Base-by-base conservation (phyloP, 2,329 filamentous ascomycete genomes). In the Phaeoacremonium minimum region DNA sequence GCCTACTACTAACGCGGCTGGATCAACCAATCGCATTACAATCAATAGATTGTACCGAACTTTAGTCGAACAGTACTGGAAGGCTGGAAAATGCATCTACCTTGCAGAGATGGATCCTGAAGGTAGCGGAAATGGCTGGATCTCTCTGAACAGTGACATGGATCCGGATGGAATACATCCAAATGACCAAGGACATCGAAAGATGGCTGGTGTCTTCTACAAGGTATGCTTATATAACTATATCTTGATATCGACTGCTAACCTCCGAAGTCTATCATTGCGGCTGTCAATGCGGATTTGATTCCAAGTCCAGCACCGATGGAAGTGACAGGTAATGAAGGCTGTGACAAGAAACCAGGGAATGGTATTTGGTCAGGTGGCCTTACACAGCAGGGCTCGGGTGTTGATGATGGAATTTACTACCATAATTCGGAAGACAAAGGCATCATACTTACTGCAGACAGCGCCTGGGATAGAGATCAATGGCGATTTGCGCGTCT, bases 391-490 rank as follows among this genome's bases (percentile, higher is more conserved):
- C 36, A 28, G 4, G 53, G 55, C 8, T 47, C 41, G 18, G 55
- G 57, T 11, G 15, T 42, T 8, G 46, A 57, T 9, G 53, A 60
- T 37, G 50, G 51, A 6, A 47, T 44, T 1, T 61, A 60, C 33
- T 17, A 40, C 9, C 57, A 59, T 36, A 37, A 40, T 4, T 42
- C 38, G 20, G 11, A 26, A n/a, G n/a, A n/a, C n/a, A 26, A 9
- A n/a, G 20, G 20, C n/a, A 26, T 8, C n/a, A n/a, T 26, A n/a
- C 8, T n/a, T 9, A 26, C 20, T 26, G n/a, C n/a, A 9, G 20
- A 26, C n/a, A 9, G 20, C n/a, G 20, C 8, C 20, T n/a, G 8
- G 8, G 20, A 26, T n/a, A 26, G 20, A n/a, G 20, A n/a, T n/a
- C 20, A 26, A 26, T 26, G 20, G 20, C 8, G 20, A n/a, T 26